Conservation (phyloP, 805 yeast genomes). For the Wickerhamiella spandovensis region DNA sequence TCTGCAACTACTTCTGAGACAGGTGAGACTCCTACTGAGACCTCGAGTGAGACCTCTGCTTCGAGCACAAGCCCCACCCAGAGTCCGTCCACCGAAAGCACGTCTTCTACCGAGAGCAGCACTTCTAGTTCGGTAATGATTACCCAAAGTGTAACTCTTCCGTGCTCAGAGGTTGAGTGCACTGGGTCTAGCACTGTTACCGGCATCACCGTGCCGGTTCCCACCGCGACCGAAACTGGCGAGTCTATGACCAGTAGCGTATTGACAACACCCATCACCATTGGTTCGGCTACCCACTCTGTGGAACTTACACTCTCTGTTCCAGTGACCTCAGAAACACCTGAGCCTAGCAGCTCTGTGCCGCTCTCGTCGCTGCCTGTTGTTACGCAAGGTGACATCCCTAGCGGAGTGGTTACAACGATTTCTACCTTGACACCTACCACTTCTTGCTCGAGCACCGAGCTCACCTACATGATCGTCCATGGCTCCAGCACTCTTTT, state of each 20-base stretch:
- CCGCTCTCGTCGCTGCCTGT: background rate
- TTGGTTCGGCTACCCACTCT: slow-evolving; percentile 3
- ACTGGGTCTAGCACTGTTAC: slow-evolving; percentile 5
- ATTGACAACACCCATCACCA: background rate
- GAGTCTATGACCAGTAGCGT: slow-evolving; percentile 6
- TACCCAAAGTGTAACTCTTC: background rate
- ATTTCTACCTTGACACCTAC: slow-evolving; percentile 10
- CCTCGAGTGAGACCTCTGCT: background rate
- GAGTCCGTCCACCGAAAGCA: background rate
- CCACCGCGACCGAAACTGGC: slow-evolving; percentile 6
- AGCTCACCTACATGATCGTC: slow-evolving; percentile 8
- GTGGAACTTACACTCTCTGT: slow-evolving; percentile 3
- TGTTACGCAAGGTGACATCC: background rate
- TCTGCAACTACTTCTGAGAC: background rate
- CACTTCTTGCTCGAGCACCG: slow-evolving; percentile 10
- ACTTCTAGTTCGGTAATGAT: background rate
- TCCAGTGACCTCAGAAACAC: slow-evolving; percentile 2
- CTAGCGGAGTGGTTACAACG: slow-evolving; percentile 8
- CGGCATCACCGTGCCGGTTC: slow-evolving; percentile 6
- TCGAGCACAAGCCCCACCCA: background rate
- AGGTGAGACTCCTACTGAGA: background rate
- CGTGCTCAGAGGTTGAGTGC: slow-evolving; percentile 12
- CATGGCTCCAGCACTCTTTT: slow-evolving; percentile 9
- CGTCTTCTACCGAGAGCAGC: background rate
- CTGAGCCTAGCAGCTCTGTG: background rate